Percentiles rank a stretch among this genome's conserved stretches.
Conservation (phyloP, 2,329 filamentous ascomycete genomes). For the Trichoderma polysporum region DNA sequence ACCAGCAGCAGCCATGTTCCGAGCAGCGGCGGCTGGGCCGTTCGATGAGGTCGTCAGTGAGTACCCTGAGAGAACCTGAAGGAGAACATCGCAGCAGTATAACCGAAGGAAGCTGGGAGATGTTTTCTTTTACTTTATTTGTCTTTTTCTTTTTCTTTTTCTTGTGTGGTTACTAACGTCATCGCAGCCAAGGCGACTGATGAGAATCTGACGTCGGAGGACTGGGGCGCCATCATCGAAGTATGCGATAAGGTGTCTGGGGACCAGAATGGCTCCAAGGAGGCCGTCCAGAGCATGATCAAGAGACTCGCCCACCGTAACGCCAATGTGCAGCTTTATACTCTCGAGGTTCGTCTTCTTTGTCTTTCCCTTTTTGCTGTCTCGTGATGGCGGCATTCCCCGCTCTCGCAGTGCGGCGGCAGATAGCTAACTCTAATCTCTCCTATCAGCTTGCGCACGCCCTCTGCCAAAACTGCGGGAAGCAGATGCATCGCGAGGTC, state of each 20-base stretch:
- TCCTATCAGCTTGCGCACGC: slow-evolving; percentile 73
- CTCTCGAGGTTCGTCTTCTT: slow-evolving; percentile 66
- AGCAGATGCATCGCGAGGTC: slow-evolving; percentile 82
- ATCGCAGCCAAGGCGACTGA: slow-evolving; percentile 74
- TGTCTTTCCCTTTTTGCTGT: slow-evolving; percentile 1
- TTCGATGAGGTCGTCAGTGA: slow-evolving; percentile 61
- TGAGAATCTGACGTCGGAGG: slow-evolving; percentile 89
- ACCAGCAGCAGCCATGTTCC: slow-evolving; percentile 52
- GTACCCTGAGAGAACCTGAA: slow-evolving; percentile 29
- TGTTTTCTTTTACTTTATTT: neutral
- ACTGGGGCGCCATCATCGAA: slow-evolving; percentile 65
- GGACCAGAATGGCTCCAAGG: slow-evolving; percentile 66
- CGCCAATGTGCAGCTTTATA: slow-evolving; percentile 94
- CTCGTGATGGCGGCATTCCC: neutral
- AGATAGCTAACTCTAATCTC: neutral
- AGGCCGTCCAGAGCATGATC: slow-evolving; percentile 86
- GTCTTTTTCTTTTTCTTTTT: neutral
- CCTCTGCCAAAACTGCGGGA: slow-evolving; percentile 87
- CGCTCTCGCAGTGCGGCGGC: neutral
- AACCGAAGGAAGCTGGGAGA: neutral
- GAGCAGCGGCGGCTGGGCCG: slow-evolving; percentile 56
- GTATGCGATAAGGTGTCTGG: slow-evolving; percentile 59
- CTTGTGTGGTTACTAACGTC: slow-evolving; percentile 22
- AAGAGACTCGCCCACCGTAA: slow-evolving; percentile 90
- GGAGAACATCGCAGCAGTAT: neutral